Percentiles rank a stretch among this genome's conserved stretches.
Conservation (phyloP, 78 protist species). For the Monosiga brevicollis region DNA sequence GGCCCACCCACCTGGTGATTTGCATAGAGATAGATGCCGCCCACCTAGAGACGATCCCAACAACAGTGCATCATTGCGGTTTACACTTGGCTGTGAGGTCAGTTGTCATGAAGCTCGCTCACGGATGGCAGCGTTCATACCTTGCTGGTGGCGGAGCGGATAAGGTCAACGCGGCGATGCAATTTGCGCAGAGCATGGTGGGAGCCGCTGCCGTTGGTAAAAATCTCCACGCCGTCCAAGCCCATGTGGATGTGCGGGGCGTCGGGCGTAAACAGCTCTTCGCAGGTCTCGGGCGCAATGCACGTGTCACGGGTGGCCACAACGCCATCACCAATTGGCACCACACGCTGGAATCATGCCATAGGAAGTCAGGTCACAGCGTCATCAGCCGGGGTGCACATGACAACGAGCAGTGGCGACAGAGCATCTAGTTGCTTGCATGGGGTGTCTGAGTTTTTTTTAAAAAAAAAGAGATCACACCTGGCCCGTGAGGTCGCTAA, state of each 20-base stretch:
- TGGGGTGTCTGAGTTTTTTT: no score
- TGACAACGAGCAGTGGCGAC: no score
- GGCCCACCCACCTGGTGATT: no score
- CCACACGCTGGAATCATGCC: slow-evolving; percentile 12
- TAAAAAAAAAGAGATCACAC: no score
- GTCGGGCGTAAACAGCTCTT: slow-evolving; percentile 66
- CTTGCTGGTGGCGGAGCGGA: slow-evolving; percentile 46
- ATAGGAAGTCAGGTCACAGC: no score
- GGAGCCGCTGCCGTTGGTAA: slow-evolving; percentile 74
- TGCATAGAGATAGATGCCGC: slow-evolving; percentile 43
- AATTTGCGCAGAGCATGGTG: slow-evolving; percentile 78
- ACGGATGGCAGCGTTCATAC: background rate
- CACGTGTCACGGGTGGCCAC: slow-evolving; percentile 28
- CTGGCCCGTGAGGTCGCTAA: slow-evolving; percentile 18
- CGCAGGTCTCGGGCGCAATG: slow-evolving; percentile 58
- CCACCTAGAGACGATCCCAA: no score
- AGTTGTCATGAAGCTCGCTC: background rate
- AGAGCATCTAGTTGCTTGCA: no score
- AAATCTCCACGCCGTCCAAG: slow-evolving; percentile 63
- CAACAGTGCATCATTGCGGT: no score
- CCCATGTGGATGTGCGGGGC: slow-evolving; percentile 36
- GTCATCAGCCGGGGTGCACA: background rate
- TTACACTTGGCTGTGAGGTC: no score
- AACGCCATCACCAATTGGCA: slow-evolving; percentile 60
- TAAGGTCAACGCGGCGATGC: slow-evolving; percentile 52